Conservation (phyloP, 768 basidiomycete genomes). For the Infundibulicybe gibba region DNA sequence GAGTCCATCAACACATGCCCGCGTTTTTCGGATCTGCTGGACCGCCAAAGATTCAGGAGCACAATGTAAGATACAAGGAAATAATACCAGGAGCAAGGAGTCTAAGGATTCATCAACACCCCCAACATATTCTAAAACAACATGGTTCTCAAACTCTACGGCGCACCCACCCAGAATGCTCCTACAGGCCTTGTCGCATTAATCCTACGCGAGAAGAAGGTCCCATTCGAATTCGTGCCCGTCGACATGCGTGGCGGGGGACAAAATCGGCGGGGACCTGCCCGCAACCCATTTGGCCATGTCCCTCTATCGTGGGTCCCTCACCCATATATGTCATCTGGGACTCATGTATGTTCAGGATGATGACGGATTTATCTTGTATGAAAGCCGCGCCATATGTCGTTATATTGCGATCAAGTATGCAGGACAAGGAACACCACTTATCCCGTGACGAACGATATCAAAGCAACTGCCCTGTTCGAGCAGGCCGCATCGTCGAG, state of each 20-base stretch:
- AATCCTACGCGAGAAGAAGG: conserved; percentile 11
- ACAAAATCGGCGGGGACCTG: conserved; percentile 6
- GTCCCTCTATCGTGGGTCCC: conserved; percentile 9
- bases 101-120: not conserved
- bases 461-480: conserved; percentile 29
- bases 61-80: no score
- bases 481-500: conserved; percentile 42
- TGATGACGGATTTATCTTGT: conserved; percentile 39
- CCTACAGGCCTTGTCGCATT: conserved; percentile 6
- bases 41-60: no score
- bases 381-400: conserved; percentile 49
- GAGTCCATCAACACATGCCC: no score
- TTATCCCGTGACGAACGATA: conserved; percentile 33
- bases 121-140: not conserved
- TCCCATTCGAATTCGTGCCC: conserved; percentile 10
- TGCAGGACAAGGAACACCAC: conserved; percentile 32
- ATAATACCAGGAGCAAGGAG: no score
- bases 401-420: conserved; percentile 51
- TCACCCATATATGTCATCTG: no score
- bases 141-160: conserved; percentile 44
- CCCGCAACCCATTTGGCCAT: conserved; percentile 10
- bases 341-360: conserved; percentile 2
- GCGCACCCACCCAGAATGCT: conserved; percentile 4
- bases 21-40: no score
- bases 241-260: conserved; percentile 7